Conservation (phyloP, 768 basidiomycete species). For the Boletellus ananiceps region DNA sequence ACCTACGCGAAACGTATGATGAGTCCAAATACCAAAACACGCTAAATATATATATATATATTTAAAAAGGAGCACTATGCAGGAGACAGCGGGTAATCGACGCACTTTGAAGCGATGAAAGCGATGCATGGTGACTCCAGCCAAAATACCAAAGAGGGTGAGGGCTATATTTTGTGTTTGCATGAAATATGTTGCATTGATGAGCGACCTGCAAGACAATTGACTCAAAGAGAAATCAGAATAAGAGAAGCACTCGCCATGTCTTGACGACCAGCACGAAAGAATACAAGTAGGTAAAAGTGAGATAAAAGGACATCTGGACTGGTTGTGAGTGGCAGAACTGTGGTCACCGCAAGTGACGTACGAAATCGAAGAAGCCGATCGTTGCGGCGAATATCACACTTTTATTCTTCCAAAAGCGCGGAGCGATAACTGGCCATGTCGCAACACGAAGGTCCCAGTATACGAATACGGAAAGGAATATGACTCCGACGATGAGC, state of each 20-base stretch:
- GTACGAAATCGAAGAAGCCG: slow-evolving; percentile 60
- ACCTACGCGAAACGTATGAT: slow-evolving; percentile 49
- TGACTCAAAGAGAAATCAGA: background rate
- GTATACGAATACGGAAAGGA: slow-evolving; percentile 40
- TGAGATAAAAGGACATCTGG: slow-evolving; percentile 62
- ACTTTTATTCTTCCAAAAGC: slow-evolving; percentile 55
- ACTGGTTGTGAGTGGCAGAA: background rate
- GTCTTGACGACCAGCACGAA: slow-evolving; percentile 53
- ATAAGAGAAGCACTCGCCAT: slow-evolving; percentile 31
- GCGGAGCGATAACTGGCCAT: slow-evolving; percentile 55
- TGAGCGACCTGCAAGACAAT: slow-evolving; percentile 41
- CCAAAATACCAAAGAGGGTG: slow-evolving; percentile 60
- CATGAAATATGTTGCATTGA: slow-evolving; percentile 59
- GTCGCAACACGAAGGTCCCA: slow-evolving; percentile 51
- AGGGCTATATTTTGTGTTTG: slow-evolving; percentile 55
- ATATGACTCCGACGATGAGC: slow-evolving; percentile 42
- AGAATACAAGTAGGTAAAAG: slow-evolving; percentile 70
- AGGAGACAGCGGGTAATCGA: background rate
- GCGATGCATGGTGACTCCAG: slow-evolving; percentile 52
- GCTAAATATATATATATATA: slow-evolving; percentile 17
- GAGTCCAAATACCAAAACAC: slow-evolving; percentile 53
- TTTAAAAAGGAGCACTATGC: background rate
- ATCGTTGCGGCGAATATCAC: slow-evolving; percentile 57
- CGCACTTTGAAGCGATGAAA: slow-evolving; percentile 52
- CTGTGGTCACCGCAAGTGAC: background rate